A percentile compares a stretch with the other conserved stretches of the same genome.
These are phyloP conservation scores for Oryza rufipogon DNA, from an alignment of 176 grass and related monocot genomes.

Conservation along the genomic window DNA sequence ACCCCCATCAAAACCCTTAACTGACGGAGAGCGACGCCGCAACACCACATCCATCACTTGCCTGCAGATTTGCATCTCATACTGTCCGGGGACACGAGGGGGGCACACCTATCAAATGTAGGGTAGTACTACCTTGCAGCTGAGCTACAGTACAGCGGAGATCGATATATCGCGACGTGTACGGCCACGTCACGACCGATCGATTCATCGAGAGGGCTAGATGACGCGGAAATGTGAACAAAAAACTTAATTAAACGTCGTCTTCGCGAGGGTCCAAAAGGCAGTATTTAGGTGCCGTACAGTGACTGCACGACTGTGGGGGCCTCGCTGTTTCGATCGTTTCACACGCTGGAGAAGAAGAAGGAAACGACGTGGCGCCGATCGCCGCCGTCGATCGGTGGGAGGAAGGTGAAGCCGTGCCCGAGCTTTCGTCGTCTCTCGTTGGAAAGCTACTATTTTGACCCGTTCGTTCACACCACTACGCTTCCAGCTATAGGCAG, in stretches of 20 bases:
- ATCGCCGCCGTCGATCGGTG: constrained; percentile 4
- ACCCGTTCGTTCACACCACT: constrained; percentile 36
- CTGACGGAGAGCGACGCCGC: constrained; percentile 33
- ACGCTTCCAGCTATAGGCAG: not conserved
- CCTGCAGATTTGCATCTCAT: not conserved
- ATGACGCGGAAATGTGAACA: constrained; percentile 21
- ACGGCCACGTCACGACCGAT: not conserved
- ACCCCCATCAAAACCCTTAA: constrained; percentile 17
- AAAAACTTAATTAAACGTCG: constrained; percentile 8
- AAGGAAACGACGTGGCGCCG: not conserved
- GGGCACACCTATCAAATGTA: not conserved
- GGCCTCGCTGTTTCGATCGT: constrained; percentile 8
- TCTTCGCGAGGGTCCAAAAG: not conserved
- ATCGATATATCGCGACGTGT: not conserved
- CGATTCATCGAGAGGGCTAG: not conserved
- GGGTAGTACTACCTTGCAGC: not conserved
- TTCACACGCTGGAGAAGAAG: constrained; percentile 31
- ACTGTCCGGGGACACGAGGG: not conserved
- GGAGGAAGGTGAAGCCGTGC: not conserved
- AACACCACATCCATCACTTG: not conserved
- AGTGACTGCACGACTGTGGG: not conserved
- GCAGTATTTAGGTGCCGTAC: not conserved
- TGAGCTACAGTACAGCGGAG: not conserved
- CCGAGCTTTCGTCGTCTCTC: constrained; percentile 27
- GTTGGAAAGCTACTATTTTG: not conserved